phyloP scores from a whole-genome alignment of 257 asterid species.

The Vinca minor region DNA sequence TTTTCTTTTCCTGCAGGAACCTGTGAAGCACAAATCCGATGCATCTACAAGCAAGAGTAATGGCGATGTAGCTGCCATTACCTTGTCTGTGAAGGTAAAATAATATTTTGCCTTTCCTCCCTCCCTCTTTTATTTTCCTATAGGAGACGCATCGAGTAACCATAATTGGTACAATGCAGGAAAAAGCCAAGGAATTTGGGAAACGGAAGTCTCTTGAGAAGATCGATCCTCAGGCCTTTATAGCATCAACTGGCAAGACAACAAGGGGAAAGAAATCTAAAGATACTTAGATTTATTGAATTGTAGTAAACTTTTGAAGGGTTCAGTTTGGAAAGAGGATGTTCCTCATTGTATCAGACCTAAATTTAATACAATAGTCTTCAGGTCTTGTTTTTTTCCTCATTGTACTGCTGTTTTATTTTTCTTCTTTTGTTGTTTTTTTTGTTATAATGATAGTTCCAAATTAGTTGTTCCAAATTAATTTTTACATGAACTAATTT shows the following conservation, averaged over 20 bases:
- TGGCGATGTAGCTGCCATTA: slow-evolving; percentile 47
- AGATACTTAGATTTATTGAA: slow-evolving; percentile 1
- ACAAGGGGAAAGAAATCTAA: slow-evolving; percentile 44
- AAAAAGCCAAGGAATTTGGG: slow-evolving; percentile 57
- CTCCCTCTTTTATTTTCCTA: background rate
- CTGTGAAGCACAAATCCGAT: slow-evolving; percentile 21
- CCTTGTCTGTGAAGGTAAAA: slow-evolving; percentile 71
- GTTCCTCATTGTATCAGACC: no score
- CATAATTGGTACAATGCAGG: slow-evolving; percentile 41
- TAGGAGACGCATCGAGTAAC: background rate
- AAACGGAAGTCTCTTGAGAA: slow-evolving; percentile 47
- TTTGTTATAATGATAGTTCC: no score
- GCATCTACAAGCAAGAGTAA: slow-evolving; percentile 20
- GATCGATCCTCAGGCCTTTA: slow-evolving; percentile 50
- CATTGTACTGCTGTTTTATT: no score
- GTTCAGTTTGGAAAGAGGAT: no score
- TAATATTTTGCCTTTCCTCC: background rate
- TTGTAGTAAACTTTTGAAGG: background rate
- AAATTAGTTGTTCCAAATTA: no score
- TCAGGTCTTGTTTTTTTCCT: no score
- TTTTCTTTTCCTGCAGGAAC: slow-evolving; percentile 46
- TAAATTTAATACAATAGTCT: no score
- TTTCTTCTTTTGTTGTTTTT: no score
- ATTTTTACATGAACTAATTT: no score
- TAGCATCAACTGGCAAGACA: slow-evolving; percentile 39